These are phyloP conservation scores for Trichoderma endophyticum DNA, from an alignment of 2,329 filamentous ascomycete genomes.

Conservation along the genomic window DNA sequence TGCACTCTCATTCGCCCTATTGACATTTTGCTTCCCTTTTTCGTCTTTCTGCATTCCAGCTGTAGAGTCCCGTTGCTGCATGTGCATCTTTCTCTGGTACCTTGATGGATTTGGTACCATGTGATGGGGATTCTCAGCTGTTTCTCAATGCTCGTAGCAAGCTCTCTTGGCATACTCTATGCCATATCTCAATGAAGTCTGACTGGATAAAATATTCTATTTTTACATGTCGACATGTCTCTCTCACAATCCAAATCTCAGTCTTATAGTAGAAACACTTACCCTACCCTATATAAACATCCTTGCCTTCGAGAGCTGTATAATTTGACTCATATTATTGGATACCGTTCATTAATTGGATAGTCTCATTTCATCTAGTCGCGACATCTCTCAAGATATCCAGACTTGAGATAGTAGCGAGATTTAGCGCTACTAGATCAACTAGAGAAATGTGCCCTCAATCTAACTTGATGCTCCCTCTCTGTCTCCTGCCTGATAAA, in stretches of 20 bases:
- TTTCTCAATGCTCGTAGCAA: neutral
- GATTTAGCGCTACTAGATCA: neutral
- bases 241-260: neutral
- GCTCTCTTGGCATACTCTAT: neutral
- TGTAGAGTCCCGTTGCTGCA: neutral
- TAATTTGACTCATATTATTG: neutral
- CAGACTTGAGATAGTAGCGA: neutral
- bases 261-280: neutral
- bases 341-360: no score
- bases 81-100: neutral
- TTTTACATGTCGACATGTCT: neutral
- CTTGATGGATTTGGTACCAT: neutral
- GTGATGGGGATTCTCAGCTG: neutral
- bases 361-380: neutral
- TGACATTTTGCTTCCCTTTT: neutral
- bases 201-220: neutral
- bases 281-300: neutral
- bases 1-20: neutral
- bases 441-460: neutral
- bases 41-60: neutral
- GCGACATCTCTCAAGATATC: neutral
- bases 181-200: neutral
- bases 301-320: neutral
- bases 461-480: neutral
- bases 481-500: accelerated